Percentiles rank a stretch among this genome's conserved stretches.
phyloP scores from a whole-genome alignment of 2,329 filamentous ascomycete genomes.

The Ophiostoma angusticollis region DNA sequence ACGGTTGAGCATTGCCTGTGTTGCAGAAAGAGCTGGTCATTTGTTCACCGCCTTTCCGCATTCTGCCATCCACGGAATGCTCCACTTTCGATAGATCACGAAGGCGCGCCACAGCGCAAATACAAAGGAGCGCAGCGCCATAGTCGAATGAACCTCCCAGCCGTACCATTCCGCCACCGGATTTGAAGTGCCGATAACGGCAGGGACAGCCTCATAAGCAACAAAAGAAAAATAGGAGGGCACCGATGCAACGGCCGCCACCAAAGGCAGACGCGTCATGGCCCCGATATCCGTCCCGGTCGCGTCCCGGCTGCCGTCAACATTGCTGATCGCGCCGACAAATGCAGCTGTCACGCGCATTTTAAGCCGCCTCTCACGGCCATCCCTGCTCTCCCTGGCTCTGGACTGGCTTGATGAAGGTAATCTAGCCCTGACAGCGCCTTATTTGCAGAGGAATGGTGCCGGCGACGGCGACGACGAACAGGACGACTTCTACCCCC shows the following conservation, averaged over 20 bases:
- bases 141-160: too few species aligned
- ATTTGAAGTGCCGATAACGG: too few species aligned
- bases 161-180: too few species aligned
- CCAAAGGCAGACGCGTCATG: slow-evolving; percentile 23
- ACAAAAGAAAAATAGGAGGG: too few species aligned
- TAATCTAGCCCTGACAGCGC: slow-evolving; percentile 46
- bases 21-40: too few species aligned
- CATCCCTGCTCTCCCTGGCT: slow-evolving; percentile 57
- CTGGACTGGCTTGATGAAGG: slow-evolving; percentile 65
- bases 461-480: slow-evolving; percentile 28
- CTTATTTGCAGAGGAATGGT: slow-evolving; percentile 34
- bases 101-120: too few species aligned
- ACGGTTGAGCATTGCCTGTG: too few species aligned
- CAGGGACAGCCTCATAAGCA: too few species aligned
- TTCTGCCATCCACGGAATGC: too few species aligned
- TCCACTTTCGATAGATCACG: too few species aligned
- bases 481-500: slow-evolving; percentile 55
- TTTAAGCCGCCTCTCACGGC: slow-evolving; percentile 56
- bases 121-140: too few species aligned
- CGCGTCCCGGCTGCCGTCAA: slow-evolving; percentile 56
- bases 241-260: not conserved
- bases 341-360: slow-evolving; percentile 53
- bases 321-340: slow-evolving; percentile 52
- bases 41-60: too few species aligned
- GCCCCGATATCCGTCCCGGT: slow-evolving; percentile 54